Evolutionary conservation across 1,284 basidiomycete species (phyloP).

Genomic region (Fomitopsis betulina): DNA sequence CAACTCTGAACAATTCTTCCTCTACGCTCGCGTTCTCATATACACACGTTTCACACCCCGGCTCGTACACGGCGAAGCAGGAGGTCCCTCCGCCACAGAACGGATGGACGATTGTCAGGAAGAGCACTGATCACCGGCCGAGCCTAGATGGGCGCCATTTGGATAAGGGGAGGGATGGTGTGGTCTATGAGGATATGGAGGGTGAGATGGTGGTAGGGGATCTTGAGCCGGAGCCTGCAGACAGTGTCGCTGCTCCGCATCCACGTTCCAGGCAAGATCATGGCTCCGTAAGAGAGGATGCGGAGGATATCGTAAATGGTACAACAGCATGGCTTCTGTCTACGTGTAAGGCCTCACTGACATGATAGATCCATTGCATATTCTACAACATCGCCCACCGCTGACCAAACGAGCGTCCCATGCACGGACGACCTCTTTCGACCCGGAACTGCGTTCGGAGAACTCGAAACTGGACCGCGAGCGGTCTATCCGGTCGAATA

Average conservation of each 20-base stretch:
- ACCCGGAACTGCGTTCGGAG: conserved; percentile 42
- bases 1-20: conserved; percentile 45
- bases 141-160: conserved; percentile 23
- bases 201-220: conserved; percentile 73
- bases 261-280: conserved; percentile 41
- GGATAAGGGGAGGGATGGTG: conserved; percentile 27
- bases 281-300: conserved; percentile 57
- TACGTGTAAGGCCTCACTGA: conserved; percentile 38
- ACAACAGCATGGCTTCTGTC: conserved; percentile 22
- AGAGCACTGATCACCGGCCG: conserved; percentile 31
- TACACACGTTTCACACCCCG: conserved; percentile 74
- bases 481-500: conserved; percentile 69
- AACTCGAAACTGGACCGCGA: conserved; percentile 54
- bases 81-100: conserved; percentile 43
- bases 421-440: conserved; percentile 7
- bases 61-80: conserved; percentile 62
- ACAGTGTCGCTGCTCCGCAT: conserved; percentile 23
- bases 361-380: conserved; percentile 34
- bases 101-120: conserved; percentile 75
- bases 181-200: conserved; percentile 40
- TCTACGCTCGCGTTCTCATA: conserved; percentile 77
- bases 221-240: conserved; percentile 54
- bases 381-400: conserved; percentile 19
- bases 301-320: conserved; percentile 73
- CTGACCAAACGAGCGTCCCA: conserved; percentile 11